Evolutionary conservation across 768 basidiomycete genomes (phyloP).

Genomic region (Leccinum truebloodii): DNA sequence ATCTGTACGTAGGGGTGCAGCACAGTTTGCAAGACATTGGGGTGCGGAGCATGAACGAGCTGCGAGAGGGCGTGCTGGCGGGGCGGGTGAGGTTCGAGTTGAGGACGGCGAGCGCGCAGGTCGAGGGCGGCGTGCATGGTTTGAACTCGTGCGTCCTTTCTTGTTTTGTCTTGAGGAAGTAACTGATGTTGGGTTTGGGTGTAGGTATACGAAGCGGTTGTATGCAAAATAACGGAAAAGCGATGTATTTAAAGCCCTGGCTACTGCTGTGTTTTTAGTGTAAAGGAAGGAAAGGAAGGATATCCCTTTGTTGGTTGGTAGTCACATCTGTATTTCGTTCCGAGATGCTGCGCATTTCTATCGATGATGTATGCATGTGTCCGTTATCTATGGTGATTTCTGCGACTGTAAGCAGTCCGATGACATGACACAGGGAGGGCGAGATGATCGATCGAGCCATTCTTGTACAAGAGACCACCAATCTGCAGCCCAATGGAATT

Average conservation of each 20-base stretch:
- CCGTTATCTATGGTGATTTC: no score
- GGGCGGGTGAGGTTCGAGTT: constrained; percentile 87
- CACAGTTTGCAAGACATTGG: constrained; percentile 96
- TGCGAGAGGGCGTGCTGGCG: constrained; percentile 63
- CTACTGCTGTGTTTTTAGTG: neutral
- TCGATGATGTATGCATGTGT: no score
- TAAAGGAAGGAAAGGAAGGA: neutral
- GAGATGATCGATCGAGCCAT: no score
- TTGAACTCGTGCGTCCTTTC: constrained; percentile 77
- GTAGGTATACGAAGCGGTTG: constrained; percentile 59
- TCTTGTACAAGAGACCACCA: no score
- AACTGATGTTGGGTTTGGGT: constrained; percentile 3
- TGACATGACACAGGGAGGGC: no score
- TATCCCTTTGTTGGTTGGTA: neutral
- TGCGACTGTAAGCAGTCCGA: no score
- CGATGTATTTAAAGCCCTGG: no score
- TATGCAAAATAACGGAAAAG: constrained; percentile 34
- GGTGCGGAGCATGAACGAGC: constrained; percentile 60
- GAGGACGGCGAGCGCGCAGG: constrained; percentile 91
- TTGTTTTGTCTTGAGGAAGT: neutral
- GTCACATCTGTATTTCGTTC: no score
- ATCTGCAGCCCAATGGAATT: no score
- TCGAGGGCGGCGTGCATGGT: constrained; percentile 95
- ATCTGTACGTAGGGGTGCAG: constrained; percentile 78
- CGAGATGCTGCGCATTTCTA: neutral